Evolutionary conservation across 306 rosid species (phyloP).

Genomic region (Vigna radiata): DNA sequence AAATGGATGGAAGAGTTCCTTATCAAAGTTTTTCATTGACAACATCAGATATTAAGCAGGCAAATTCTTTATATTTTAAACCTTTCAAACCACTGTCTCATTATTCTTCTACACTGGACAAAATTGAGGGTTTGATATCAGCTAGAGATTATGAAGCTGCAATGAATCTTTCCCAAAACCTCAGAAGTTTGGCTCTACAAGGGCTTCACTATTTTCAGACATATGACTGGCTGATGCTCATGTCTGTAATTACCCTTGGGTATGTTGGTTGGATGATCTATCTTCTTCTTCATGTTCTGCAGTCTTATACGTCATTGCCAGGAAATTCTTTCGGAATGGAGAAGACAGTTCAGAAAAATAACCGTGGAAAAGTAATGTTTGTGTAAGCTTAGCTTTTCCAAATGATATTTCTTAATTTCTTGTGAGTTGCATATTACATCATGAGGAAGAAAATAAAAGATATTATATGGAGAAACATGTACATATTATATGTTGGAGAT

Average conservation of each 20-base stretch:
- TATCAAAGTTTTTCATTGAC: conserved; percentile 60
- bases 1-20: conserved; percentile 27
- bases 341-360: conserved; percentile 55
- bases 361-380: conserved; percentile 68
- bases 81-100: conserved; percentile 82
- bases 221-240: conserved; percentile 93
- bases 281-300: conserved; percentile 82
- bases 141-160: conserved; percentile 75
- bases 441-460: conserved; percentile 23
- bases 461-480: conserved; percentile 18
- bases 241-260: conserved; percentile 84
- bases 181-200: conserved; percentile 77
- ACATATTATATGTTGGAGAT: background rate
- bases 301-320: conserved; percentile 81
- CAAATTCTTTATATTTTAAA: conserved; percentile 70
- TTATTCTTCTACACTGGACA: conserved; percentile 65
- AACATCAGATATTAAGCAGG: conserved; percentile 74
- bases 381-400: conserved; percentile 52
- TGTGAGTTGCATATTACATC: conserved; percentile 29
- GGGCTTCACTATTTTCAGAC: conserved; percentile 96
- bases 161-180: conserved; percentile 66
- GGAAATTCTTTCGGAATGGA: conserved; percentile 58
- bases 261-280: conserved; percentile 91
- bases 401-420: conserved; percentile 39
- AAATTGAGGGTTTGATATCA: conserved; percentile 70